Evolutionary conservation across 1,284 basidiomycete genomes (phyloP), one percentile per base, ranked within the genome.

Genomic region (Leccinum variabile): DNA sequence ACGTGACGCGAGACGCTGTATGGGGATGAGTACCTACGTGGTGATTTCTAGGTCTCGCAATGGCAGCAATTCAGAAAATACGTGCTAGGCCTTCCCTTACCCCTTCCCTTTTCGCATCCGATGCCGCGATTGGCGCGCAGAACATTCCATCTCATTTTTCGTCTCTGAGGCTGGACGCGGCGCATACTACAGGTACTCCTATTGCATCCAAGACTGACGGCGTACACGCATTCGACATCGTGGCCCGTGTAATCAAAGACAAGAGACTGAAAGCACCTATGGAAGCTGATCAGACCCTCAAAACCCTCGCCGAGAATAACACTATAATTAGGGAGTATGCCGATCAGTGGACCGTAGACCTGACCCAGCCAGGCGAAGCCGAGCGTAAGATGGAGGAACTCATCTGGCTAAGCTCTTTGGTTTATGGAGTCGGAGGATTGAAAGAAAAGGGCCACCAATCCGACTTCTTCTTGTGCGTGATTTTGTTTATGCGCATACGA

Each of bases 401-500:
- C 3, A 66, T 73, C 14, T 84, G 82, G 79, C 65, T 75, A n/a
- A 76, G 75, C 56, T 69, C 72, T 1, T 59, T 83, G 14, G 62
- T 83, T 30, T 84, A 82, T 60, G 80, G 76, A 4, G 67, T 80
- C 22, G 76, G 77, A 11, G 82, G 84, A 6, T 80, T 76, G 73
- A 75, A 72, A 11, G 65, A 68, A 18, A 65, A 70, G 10, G 71
- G 68, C 1, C 81, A 80, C 64, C 73, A 74, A 46, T 78, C 81
- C 1, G 80, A 84, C 66, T 85, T 84, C 67, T 79, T 81, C 73
- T 55, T 78, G 84, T 84, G 61, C 67, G 82, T 74, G 1, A 13
- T 25, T 1, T 35, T n/a, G 0, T 35, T 13, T 30, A 41, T 44
- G 6, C 11, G 7, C 28, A 35, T 54, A 14, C n/a, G 6, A 7